Base-by-base conservation (phyloP, 1,284 basidiomycete species). In the Boletus semigastroideus region DNA sequence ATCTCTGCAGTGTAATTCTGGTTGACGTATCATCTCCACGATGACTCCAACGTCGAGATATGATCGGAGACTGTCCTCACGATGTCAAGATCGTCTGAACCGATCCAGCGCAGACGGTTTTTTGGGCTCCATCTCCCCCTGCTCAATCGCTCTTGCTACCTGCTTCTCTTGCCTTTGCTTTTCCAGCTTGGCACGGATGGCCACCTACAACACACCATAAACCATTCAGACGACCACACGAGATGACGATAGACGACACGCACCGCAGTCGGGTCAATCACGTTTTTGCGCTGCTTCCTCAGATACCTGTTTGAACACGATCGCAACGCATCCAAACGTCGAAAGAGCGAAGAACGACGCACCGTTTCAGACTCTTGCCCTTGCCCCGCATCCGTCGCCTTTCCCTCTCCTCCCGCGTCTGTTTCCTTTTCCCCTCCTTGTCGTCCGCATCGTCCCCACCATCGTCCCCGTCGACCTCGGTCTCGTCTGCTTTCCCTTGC, bases 281-380 rank as follows among this genome's bases (percentile, higher is more conserved):
- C 90, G 63, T 97, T 96, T 77, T 94, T 94, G 67, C 91, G 83
- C 70, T 94, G 89, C 74, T 94, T 94, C 59, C 89, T 79, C 53
- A 96, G 69, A 68, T 84, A 88, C 48, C 81, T 82, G 51, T 11
- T 37, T 25, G 25, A 20, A 14, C 5, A 17, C 3, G 17, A 4
- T 54, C 4, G 5, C 25, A 50, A 30, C 9, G 11, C 31, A 5
- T 33, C 12, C 31, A 25, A 16, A 8, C 16, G 36, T n/a, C 17
- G 5, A 19, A 10, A 8, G 17, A 5, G 5, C 11, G 12, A 19
- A 11, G 36, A n/a, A 9, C 0, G 22, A 61, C 71, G 62, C 65
- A 87, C 74, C 92, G 76, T 71, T 94, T 95, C 68, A 92, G 70
- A 67, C 83, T 90, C 76, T 90, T 92, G 36, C 84, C 84, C 67